Conservation (phyloP, 2,329 filamentous ascomycete genomes). For the Claviceps capensis region DNA sequence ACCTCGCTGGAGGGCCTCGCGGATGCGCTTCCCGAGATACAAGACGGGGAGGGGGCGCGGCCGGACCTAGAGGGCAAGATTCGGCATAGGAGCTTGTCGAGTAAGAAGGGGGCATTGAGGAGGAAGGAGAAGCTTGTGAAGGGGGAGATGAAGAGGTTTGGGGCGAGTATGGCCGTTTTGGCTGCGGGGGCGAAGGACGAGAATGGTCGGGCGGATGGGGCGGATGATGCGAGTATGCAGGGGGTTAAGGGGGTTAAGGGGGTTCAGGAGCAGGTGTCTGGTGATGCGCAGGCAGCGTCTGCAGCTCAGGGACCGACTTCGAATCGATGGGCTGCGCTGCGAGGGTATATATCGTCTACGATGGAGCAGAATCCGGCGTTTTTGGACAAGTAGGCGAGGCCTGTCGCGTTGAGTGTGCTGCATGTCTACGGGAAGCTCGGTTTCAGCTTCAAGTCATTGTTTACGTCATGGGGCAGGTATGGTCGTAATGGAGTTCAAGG, state of each 20-base stretch:
- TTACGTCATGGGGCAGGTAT: neutral
- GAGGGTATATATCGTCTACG: constrained; percentile 71
- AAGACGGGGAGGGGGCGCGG: constrained; percentile 30
- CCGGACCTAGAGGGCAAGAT: constrained; percentile 43
- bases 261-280: neutral
- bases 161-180: constrained; percentile 67
- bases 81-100: constrained; percentile 60
- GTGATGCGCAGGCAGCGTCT: neutral
- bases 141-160: constrained; percentile 73
- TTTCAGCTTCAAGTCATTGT: neutral
- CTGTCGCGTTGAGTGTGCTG: neutral
- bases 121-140: constrained; percentile 67
- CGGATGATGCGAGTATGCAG: constrained; percentile 8
- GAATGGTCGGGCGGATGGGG: constrained; percentile 1
- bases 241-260: no score
- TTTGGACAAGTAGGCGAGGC: constrained; percentile 10
- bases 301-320: constrained; percentile 26
- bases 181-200: constrained; percentile 19
- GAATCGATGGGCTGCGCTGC: constrained; percentile 66
- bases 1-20: constrained; percentile 62
- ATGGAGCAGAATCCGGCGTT: constrained; percentile 85
- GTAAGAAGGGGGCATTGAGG: constrained; percentile 67
- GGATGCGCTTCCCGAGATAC: constrained; percentile 60
- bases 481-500: neutral
- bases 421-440: neutral